These are phyloP conservation scores for Mortierella sp. DNA, from an alignment of 371 early-diverging fungal species.

Conservation along the genomic window DNA sequence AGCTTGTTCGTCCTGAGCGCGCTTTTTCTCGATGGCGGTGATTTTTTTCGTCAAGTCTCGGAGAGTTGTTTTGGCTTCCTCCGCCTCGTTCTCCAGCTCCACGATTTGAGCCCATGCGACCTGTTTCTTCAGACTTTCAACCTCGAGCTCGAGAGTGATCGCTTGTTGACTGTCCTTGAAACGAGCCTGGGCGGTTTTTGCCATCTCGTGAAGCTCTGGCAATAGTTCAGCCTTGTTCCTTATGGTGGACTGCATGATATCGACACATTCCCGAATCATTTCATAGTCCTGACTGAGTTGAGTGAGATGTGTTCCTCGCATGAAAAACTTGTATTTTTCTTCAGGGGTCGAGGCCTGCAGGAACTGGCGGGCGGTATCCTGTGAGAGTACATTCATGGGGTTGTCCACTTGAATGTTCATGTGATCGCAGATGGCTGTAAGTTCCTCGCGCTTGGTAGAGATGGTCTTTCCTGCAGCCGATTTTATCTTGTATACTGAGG, in stretches of 20 bases:
- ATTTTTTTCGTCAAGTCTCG: slow-evolving; percentile 46
- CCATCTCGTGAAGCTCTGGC: slow-evolving; percentile 69
- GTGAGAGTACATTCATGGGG: slow-evolving; percentile 91
- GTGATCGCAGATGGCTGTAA: slow-evolving; percentile 86
- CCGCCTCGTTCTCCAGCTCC: slow-evolving; percentile 61
- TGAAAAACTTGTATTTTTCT: slow-evolving; percentile 91
- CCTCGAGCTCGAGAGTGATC: slow-evolving; percentile 66
- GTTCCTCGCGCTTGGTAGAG: slow-evolving; percentile 83
- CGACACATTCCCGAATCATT: slow-evolving; percentile 73
- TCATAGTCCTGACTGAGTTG: slow-evolving; percentile 82
- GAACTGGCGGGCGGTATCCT: slow-evolving; percentile 93
- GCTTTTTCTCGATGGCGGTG: slow-evolving; percentile 58
- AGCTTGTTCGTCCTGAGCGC: slow-evolving; percentile 35
- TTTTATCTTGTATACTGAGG: slow-evolving; percentile 80
- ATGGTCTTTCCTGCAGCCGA: slow-evolving; percentile 68
- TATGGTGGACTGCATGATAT: slow-evolving; percentile 65
- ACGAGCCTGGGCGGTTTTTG: slow-evolving; percentile 67
- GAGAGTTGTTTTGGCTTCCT: slow-evolving; percentile 45
- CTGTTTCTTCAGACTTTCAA: slow-evolving; percentile 73
- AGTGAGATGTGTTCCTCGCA: slow-evolving; percentile 86
- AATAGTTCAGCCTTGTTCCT: slow-evolving; percentile 67
- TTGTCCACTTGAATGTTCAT: slow-evolving; percentile 93
- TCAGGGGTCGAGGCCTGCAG: slow-evolving; percentile 81
- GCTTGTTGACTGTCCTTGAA: slow-evolving; percentile 75
- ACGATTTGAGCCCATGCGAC: slow-evolving; percentile 83